Evolutionary conservation across 2,329 filamentous ascomycete genomes (phyloP), one percentile per base, ranked within the genome.

Genomic region (Cercospora canescens): DNA sequence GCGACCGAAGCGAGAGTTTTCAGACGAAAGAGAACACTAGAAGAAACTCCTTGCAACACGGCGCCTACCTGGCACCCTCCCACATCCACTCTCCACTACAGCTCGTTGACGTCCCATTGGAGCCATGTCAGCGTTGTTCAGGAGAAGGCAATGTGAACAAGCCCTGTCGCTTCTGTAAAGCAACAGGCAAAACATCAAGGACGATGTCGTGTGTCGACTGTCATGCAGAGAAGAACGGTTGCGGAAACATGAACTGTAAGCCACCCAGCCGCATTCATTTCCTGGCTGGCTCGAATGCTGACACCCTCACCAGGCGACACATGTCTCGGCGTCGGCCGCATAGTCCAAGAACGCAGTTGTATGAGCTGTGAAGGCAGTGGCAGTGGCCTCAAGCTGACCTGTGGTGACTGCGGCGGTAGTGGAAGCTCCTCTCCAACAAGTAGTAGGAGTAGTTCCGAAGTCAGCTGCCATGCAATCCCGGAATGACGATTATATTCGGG

Each of bases 141-240:
- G 63, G 63, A 39, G 39, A 62, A 18, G 67, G 67, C n/a, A 30
- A 50, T 24, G 64, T 68, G 28, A 48, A 64, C 9, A 68, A 68
- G 34, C 63, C 67, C 6, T 68, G 67, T 45, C 50, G 56, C 18
- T 63, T 56, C 26, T 68, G 67, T 58, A 66, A 68, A 35, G 67
- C 67, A n/a, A 66, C 67, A 11, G 67, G 67, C 18, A 63, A 59
- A 18, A 57, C 60, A 14, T 41, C 24, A 12, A 52, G 32, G 16
- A 52, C 41, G 5, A 30, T 39, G 18, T 58, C 41, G 26, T 68
- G 67, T 37, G 32, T 32, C n/a, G 63, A 61, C 48, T 68, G 67
- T 32, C 39, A 68, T 55, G 67, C 67, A 11, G 67, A 68, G 55
- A 66, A 65, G 60, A 66, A 68, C 30, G 67, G 67, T 8, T 68